Conservation (phyloP, 1,284 basidiomycete genomes). For the Exobasidium rhododendri region DNA sequence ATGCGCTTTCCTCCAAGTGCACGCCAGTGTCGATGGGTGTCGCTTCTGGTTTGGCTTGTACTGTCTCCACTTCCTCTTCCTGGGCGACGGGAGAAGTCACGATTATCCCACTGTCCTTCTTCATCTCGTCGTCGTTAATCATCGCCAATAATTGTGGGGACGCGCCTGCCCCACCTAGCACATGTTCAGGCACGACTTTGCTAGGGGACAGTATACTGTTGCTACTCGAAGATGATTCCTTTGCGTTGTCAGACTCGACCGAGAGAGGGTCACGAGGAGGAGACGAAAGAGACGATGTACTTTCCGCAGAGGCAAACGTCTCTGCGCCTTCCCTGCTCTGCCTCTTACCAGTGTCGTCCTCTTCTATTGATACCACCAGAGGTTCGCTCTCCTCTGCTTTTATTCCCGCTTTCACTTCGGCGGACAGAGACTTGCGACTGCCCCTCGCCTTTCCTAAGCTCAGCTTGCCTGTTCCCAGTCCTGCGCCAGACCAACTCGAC, state of each 20-base stretch:
- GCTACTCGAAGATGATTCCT: background rate
- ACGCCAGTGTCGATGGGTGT: background rate
- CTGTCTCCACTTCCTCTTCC: background rate
- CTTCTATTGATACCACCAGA: too few relatives aligned
- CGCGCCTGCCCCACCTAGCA: background rate
- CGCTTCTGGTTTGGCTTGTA: background rate
- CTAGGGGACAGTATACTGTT: background rate
- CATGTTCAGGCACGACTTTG: background rate
- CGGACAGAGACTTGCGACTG: background rate
- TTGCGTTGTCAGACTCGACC: background rate
- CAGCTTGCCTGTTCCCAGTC: background rate
- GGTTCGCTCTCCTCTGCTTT: background rate
- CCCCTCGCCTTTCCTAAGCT: conserved; percentile 1
- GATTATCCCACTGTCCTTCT: background rate
- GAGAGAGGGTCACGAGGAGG: too few relatives aligned
- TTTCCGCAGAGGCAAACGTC: too few relatives aligned
- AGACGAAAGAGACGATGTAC: too few relatives aligned
- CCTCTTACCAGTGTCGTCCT: too few relatives aligned
- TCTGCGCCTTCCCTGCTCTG: too few relatives aligned
- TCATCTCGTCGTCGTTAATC: background rate
- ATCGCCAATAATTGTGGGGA: background rate
- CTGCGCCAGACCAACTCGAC: background rate
- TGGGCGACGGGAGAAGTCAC: background rate
- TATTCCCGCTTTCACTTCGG: background rate
- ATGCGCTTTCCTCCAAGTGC: too few relatives aligned